phyloP scores from a whole-genome alignment of 495 filamentous ascomycete genomes.

The Xylaria venustula region DNA sequence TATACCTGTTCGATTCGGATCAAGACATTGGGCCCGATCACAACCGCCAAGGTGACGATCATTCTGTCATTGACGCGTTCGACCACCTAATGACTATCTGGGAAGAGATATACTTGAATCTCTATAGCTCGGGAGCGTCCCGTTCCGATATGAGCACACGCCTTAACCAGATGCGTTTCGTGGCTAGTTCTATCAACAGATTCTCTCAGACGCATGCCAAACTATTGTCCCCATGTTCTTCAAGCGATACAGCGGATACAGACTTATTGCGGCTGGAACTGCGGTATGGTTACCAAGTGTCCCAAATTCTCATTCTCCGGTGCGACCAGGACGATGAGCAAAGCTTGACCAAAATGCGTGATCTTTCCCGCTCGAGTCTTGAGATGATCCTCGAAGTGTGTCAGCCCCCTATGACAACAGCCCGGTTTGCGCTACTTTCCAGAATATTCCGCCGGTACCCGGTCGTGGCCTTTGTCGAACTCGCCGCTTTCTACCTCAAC shows the following conservation, averaged over 20 bases:
- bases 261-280: conserved; percentile 11
- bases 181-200: background rate
- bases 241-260: background rate
- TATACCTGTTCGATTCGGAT: conserved; percentile 19
- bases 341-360: conserved; percentile 2
- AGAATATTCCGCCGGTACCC: conserved; percentile 15
- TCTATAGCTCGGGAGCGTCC: conserved; percentile 10
- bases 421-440: conserved; percentile 13
- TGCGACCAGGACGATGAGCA: conserved; percentile 8
- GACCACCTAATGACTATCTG: conserved; percentile 21
- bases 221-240: background rate
- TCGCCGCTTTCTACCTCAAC: conserved; percentile 3
- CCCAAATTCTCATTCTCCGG: conserved; percentile 17
- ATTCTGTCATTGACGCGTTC: conserved; percentile 11
- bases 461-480: conserved; percentile 14
- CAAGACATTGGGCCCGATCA: background rate
- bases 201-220: conserved; percentile 4
- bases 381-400: conserved; percentile 11
- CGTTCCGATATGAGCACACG: background rate
- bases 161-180: background rate
- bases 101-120: conserved; percentile 20
- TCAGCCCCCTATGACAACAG: background rate
- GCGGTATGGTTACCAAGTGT: conserved; percentile 16
- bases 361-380: conserved; percentile 15
- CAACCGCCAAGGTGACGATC: background rate